phyloP scores from a whole-genome alignment of 768 basidiomycete species.

The Rhodotorula diobovata region DNA sequence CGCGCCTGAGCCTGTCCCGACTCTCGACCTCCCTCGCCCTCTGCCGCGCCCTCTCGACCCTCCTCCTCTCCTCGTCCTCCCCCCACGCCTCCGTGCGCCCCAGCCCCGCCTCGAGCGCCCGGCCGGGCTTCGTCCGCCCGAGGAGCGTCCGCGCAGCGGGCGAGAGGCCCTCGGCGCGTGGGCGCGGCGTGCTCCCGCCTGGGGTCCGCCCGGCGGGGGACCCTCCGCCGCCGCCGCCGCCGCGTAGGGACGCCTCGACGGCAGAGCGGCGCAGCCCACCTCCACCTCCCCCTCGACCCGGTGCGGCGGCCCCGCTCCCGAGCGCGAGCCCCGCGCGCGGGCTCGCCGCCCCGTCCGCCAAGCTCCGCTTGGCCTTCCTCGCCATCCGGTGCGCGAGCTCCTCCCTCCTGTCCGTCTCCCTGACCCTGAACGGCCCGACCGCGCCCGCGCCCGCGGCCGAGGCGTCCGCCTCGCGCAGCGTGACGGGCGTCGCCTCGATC shows the following conservation, averaged over 20 bases:
- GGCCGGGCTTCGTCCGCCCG: conserved; percentile 24
- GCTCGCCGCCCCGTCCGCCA: conserved; percentile 6
- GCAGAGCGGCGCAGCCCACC: background rate
- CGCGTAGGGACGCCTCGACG: conserved; percentile 16
- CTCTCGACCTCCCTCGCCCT: conserved; percentile 32
- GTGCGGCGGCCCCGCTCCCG: background rate
- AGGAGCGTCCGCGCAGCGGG: conserved; percentile 36
- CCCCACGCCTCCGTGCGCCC: conserved; percentile 5
- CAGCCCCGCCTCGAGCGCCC: conserved; percentile 25
- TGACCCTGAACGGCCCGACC: conserved; percentile 69
- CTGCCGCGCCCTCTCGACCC: conserved; percentile 9
- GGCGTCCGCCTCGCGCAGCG: conserved; percentile 61
- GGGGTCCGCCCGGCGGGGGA: too few species aligned
- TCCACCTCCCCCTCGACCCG: too few species aligned
- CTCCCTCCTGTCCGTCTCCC: conserved; percentile 73
- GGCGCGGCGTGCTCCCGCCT: conserved; percentile 17
- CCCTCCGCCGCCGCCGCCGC: background rate
- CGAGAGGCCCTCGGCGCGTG: conserved; percentile 11
- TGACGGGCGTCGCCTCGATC: conserved; percentile 80
- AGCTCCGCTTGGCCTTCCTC: conserved; percentile 56
- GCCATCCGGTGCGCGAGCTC: conserved; percentile 74
- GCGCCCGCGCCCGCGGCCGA: conserved; percentile 35
- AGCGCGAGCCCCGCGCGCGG: background rate
- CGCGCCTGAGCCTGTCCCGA: conserved; percentile 25
- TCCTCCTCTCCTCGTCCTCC: conserved; percentile 13